phyloP scores from a whole-genome alignment of 306 rosid genomes.

The Gynostemma pentaphyllum region DNA sequence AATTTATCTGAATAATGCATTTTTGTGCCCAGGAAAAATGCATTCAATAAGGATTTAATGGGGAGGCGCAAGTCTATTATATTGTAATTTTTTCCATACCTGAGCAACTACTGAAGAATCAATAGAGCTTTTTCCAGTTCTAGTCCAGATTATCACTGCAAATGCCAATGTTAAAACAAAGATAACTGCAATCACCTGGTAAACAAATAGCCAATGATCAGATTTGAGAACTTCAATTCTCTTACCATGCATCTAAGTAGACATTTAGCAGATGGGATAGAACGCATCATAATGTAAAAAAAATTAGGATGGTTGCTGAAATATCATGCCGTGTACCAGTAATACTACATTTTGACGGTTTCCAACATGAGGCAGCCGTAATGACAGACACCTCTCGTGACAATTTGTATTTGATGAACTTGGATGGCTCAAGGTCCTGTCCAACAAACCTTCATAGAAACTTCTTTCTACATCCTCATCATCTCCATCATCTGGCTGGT shows the following conservation, averaged over 20 bases:
- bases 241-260: not conserved
- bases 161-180: conserved; percentile 42
- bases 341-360: conserved; percentile 72
- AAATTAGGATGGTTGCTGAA: not conserved
- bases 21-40: no score
- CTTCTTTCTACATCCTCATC: conserved; percentile 72
- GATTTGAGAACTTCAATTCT: not conserved
- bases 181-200: conserved; percentile 54
- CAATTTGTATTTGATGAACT: conserved; percentile 25
- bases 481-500: conserved; percentile 73
- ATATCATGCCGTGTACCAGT: conserved; percentile 31
- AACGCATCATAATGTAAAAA: not conserved
- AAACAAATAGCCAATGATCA: conserved; percentile 8
- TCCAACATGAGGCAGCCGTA: conserved; percentile 52
- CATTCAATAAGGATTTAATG: no score
- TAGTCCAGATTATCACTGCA: conserved; percentile 80
- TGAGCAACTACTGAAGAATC: conserved; percentile 60
- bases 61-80: no score
- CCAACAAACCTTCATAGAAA: conserved; percentile 51
- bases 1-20: no score
- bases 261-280: not conserved
- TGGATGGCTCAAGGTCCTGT: conserved; percentile 35
- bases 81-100: conserved; percentile 28
- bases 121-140: conserved; percentile 50
- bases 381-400: conserved; percentile 61